phyloP scores from a whole-genome alignment of 352 stramenopile genomes.

The Elongisporangium anandrum region DNA sequence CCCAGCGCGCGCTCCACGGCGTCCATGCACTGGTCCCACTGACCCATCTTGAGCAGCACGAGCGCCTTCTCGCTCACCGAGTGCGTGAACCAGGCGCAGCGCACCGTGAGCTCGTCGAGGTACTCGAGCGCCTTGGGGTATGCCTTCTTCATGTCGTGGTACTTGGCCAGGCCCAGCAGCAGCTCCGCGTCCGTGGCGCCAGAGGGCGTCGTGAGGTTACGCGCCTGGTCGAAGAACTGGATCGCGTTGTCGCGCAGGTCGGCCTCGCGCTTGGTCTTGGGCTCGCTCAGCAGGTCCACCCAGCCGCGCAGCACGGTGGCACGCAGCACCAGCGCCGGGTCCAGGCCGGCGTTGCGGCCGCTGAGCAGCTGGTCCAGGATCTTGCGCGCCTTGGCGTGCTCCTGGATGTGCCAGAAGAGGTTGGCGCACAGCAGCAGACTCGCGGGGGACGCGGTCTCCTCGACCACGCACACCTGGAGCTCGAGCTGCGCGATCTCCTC shows the following conservation, averaged over 20 bases:
- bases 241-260: conserved; percentile 57
- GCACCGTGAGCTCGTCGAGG: conserved; percentile 74
- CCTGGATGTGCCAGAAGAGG: conserved; percentile 76
- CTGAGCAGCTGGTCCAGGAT: conserved; percentile 57
- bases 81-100: conserved; percentile 81
- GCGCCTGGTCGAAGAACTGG: conserved; percentile 62
- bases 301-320: conserved; percentile 64
- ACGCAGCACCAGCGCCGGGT: conserved; percentile 33
- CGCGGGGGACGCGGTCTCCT: conserved; percentile 55
- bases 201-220: conserved; percentile 28
- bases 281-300: conserved; percentile 67
- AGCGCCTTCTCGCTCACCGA: conserved; percentile 78
- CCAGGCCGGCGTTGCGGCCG: conserved; percentile 10
- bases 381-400: conserved; percentile 62
- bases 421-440: conserved; percentile 62
- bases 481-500: conserved; percentile 77
- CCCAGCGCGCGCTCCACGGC: conserved; percentile 63
- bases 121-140: conserved; percentile 58
- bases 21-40: conserved; percentile 84
- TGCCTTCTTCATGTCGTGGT: conserved; percentile 69
- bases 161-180: conserved; percentile 68
- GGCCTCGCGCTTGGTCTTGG: conserved; percentile 63
- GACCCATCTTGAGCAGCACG: conserved; percentile 78
- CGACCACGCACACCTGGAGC: conserved; percentile 74
- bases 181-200: conserved; percentile 55